phyloP scores from a whole-genome alignment of 1,139 yeast species.

The Kodamaea sp. region DNA sequence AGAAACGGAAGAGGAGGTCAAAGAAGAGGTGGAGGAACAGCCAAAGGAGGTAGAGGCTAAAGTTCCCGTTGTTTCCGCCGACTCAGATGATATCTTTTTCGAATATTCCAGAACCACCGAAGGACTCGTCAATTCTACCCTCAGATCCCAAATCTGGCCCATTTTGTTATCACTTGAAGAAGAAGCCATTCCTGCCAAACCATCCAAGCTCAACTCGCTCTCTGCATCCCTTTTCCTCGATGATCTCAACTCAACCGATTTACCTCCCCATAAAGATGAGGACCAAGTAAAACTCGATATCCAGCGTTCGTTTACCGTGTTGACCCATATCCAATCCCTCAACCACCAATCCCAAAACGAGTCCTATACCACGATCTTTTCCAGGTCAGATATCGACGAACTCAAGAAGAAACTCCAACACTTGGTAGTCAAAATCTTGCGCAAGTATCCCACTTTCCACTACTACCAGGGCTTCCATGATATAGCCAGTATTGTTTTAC shows the following conservation, averaged over 20 bases:
- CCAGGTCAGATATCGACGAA: constrained; percentile 33
- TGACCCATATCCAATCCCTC: constrained; percentile 31
- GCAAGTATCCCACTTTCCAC: constrained; percentile 60
- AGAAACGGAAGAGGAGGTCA: background rate
- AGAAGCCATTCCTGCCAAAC: constrained; percentile 1
- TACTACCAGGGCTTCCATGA: constrained; percentile 97
- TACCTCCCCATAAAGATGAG: constrained; percentile 65
- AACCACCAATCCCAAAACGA: constrained; percentile 19
- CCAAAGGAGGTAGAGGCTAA: background rate
- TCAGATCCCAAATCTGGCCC: constrained; percentile 53
- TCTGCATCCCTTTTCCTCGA: constrained; percentile 18
- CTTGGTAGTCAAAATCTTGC: constrained; percentile 56
- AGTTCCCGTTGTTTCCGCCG: background rate
- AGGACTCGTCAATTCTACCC: constrained; percentile 46
- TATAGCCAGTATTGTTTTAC: constrained; percentile 66
- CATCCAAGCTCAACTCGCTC: constrained; percentile 7
- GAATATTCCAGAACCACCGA: constrained; percentile 46
- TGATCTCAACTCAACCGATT: constrained; percentile 28
- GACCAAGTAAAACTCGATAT: constrained; percentile 80
- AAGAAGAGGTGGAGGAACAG: background rate
- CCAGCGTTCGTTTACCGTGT: constrained; percentile 61
- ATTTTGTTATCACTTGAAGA: constrained; percentile 29
- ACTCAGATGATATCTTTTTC: constrained; percentile 2
- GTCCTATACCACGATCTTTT: constrained; percentile 38
- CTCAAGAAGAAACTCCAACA: constrained; percentile 44